A percentile compares a stretch with the other conserved stretches of the same genome.
Evolutionary conservation across 2,329 filamentous ascomycete genomes (phyloP).

Genomic region (Pseudogymnoascus sp.): DNA sequence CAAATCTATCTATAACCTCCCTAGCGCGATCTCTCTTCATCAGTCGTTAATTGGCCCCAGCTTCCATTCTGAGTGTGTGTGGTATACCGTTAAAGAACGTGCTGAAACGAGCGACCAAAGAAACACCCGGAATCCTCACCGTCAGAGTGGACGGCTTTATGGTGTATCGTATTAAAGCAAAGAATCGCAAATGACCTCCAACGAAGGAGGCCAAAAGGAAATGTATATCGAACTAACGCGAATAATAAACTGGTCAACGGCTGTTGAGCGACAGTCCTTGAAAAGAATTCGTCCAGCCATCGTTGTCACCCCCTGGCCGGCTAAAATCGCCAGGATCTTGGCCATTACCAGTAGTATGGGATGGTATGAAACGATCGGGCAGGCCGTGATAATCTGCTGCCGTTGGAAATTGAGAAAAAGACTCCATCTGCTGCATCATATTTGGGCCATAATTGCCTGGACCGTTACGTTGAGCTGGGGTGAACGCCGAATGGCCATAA

Average conservation of each 20-base stretch:
- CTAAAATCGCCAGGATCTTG: conserved; percentile 35
- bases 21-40: neutral
- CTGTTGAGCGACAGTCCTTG: conserved; percentile 63
- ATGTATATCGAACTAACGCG: neutral
- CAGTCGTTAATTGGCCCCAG: conserved; percentile 1
- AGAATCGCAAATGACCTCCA: conserved; percentile 3
- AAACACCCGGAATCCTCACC: neutral
- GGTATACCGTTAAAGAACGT: conserved; percentile 4
- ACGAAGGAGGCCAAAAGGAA: neutral
- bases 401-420: conserved; percentile 35
- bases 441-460: conserved; percentile 30
- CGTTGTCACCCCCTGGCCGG: conserved; percentile 32
- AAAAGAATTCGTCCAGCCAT: conserved; percentile 56
- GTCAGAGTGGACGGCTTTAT: neutral
- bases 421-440: conserved; percentile 35
- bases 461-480: conserved; percentile 31
- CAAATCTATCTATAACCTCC: conserved; percentile 5
- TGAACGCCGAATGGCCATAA: conserved; percentile 40
- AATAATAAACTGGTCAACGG: conserved; percentile 16
- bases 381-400: conserved; percentile 38
- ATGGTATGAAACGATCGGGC: conserved; percentile 39
- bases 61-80: neutral
- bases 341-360: conserved; percentile 29
- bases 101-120: neutral
- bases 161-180: conserved; percentile 7